Conservation (phyloP, 768 basidiomycete species). For the Rhizopogon salebrosus region DNA sequence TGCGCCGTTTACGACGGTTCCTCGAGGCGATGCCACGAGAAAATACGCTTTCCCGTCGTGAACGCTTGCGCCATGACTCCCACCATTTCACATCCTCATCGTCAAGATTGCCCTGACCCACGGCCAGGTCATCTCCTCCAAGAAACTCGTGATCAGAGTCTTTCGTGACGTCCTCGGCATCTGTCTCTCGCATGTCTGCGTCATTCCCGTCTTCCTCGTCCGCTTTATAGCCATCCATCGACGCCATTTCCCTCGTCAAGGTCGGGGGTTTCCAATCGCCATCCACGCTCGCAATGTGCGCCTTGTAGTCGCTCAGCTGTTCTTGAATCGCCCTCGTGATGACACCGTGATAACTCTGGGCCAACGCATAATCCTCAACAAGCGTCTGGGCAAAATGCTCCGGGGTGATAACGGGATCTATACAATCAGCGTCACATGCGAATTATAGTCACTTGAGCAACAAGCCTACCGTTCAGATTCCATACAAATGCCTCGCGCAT, state of each 20-base stretch:
- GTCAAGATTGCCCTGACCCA: constrained; percentile 39
- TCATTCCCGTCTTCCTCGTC: constrained; percentile 25
- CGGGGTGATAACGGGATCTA: constrained; percentile 87
- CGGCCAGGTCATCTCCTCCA: constrained; percentile 16
- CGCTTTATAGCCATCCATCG: constrained; percentile 15
- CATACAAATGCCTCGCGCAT: constrained; percentile 96
- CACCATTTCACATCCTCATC: constrained; percentile 56
- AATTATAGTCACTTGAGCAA: neutral
- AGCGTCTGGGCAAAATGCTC: constrained; percentile 87
- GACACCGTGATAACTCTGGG: constrained; percentile 53
- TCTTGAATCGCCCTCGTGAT: constrained; percentile 86
- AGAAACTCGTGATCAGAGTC: constrained; percentile 23
- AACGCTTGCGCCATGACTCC: constrained; percentile 63
- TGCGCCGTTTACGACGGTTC: constrained; percentile 39
- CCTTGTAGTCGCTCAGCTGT: constrained; percentile 76
- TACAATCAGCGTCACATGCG: neutral
- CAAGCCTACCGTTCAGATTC: constrained; percentile 83
- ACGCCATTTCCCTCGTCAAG: constrained; percentile 15
- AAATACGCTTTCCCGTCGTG: constrained; percentile 26
- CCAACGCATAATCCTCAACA: constrained; percentile 85
- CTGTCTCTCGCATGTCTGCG: constrained; percentile 10
- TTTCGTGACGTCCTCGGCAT: neutral
- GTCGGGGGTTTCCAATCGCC: constrained; percentile 28
- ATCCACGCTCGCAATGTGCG: constrained; percentile 56
- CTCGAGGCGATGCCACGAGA: constrained; percentile 19